These are phyloP conservation scores for Albugo laibachii DNA, from an alignment of 352 stramenopile species.

Conservation along the genomic window DNA sequence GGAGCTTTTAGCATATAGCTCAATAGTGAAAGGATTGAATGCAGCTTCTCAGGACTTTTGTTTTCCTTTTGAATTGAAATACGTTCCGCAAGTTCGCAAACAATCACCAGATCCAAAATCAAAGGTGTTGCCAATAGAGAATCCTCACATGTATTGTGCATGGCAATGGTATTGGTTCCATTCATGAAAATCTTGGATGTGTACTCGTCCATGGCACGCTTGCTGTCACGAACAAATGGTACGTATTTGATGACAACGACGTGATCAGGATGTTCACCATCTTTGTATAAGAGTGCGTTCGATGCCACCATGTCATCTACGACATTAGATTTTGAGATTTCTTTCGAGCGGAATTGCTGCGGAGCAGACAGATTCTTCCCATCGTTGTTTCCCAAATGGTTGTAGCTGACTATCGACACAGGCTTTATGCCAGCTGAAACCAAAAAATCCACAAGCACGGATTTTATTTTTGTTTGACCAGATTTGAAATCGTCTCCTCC, in stretches of 20 bases:
- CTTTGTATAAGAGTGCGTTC: conserved; percentile 94
- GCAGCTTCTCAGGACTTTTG: conserved; percentile 80
- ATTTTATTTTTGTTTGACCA: conserved; percentile 99
- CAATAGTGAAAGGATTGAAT: conserved; percentile 93
- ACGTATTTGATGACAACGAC: conserved; percentile 99
- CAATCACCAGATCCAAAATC: conserved; percentile 96
- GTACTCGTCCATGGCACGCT: conserved; percentile 99
- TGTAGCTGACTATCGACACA: conserved; percentile 98
- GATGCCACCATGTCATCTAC: conserved; percentile 97
- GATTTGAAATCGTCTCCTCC: conserved; percentile 99
- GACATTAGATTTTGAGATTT: conserved; percentile 99
- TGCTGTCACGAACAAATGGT: conserved; percentile 96
- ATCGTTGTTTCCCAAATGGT: conserved; percentile 99
- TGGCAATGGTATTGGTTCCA: conserved; percentile 98
- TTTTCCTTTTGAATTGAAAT: conserved; percentile 90
- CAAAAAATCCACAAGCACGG: conserved; percentile 97
- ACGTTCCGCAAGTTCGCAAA: conserved; percentile 94
- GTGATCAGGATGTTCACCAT: conserved; percentile 98
- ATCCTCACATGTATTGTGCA: conserved; percentile 99
- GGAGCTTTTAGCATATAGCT: conserved; percentile 99
- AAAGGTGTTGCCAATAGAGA: conserved; percentile 94
- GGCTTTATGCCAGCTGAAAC: conserved; percentile 98
- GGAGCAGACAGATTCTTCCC: conserved; percentile 98
- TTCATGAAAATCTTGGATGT: conserved; percentile 99
- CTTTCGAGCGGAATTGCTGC: conserved; percentile 98